phyloP scores from a whole-genome alignment of 139 green algal genomes.

The Chlamydomonas sp. region DNA sequence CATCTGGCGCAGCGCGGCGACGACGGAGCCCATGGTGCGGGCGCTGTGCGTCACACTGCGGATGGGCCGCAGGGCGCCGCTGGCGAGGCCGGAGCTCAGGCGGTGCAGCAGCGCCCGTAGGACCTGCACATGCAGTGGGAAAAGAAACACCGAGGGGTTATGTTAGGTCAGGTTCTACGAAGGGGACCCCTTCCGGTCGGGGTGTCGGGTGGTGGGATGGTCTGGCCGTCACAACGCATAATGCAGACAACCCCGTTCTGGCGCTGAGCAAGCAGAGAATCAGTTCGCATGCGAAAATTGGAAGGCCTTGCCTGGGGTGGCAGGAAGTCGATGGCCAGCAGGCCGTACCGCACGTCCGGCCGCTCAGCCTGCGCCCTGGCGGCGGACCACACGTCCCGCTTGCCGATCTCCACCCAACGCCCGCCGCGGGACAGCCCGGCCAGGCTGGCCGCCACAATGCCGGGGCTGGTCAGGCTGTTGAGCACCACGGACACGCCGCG shows the following conservation, averaged over 20 bases:
- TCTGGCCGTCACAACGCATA: too few relatives aligned
- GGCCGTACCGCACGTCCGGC: constrained; percentile 70
- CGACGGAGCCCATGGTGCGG: constrained; percentile 34
- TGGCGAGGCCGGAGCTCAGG: constrained; percentile 54
- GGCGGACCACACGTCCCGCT: constrained; percentile 85
- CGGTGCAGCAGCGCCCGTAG: constrained; percentile 50
- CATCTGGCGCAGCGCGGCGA: constrained; percentile 62
- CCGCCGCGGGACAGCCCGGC: constrained; percentile 60
- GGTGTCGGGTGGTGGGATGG: too few relatives aligned
- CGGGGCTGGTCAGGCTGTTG: constrained; percentile 86
- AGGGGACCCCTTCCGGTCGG: too few relatives aligned
- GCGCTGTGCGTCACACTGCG: constrained; percentile 46
- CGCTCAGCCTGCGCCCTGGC: constrained; percentile 75
- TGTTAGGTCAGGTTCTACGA: too few relatives aligned
- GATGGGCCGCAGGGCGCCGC: constrained; percentile 62
- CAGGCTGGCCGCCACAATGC: constrained; percentile 81
- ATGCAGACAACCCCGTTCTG: too few relatives aligned
- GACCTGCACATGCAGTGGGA: not conserved
- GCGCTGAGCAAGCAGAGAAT: too few relatives aligned
- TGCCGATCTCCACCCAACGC: constrained; percentile 86
- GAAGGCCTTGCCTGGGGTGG: constrained; percentile 24
- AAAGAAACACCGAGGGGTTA: too few relatives aligned
- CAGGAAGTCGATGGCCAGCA: constrained; percentile 91
- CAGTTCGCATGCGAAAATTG: too few relatives aligned
- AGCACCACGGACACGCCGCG: constrained; percentile 64